A percentile compares a stretch with the other conserved stretches of the same genome.
Evolutionary conservation across 2,329 filamentous ascomycete species (phyloP).

Genomic region (Apiospora arundinis): DNA sequence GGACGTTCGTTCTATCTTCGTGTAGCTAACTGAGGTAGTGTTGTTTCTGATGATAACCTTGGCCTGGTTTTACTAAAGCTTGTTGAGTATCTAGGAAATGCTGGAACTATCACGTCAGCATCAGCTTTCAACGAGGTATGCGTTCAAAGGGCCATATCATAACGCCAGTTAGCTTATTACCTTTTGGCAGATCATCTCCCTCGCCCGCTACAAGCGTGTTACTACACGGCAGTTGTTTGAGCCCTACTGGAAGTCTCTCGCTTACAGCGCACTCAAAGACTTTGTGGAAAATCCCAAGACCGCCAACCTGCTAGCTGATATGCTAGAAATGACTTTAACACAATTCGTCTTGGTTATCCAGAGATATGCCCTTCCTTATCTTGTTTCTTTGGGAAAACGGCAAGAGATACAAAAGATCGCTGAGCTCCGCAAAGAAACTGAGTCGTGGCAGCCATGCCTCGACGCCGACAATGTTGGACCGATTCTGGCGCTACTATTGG

Average conservation of each 20-base stretch:
- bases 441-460: slow-evolving; percentile 62
- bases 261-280: slow-evolving; percentile 82
- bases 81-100: slow-evolving; percentile 85
- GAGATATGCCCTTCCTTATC: slow-evolving; percentile 80
- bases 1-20: background rate
- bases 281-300: slow-evolving; percentile 82
- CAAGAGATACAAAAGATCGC: slow-evolving; percentile 85
- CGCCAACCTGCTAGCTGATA: slow-evolving; percentile 78
- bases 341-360: slow-evolving; percentile 80
- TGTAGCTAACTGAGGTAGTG: slow-evolving; percentile 46
- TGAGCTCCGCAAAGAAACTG: slow-evolving; percentile 73
- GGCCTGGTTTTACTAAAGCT: slow-evolving; percentile 85
- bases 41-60: slow-evolving; percentile 80
- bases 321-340: slow-evolving; percentile 77
- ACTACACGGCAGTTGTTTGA: slow-evolving; percentile 75
- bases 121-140: slow-evolving; percentile 81
- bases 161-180: background rate
- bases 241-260: slow-evolving; percentile 88
- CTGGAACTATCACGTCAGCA: slow-evolving; percentile 78
- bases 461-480: slow-evolving; percentile 63
- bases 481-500: slow-evolving; percentile 64
- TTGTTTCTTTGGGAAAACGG: slow-evolving; percentile 78
- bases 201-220: slow-evolving; percentile 69
- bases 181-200: slow-evolving; percentile 60
- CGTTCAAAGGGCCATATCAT: background rate